Percentiles rank a stretch among this genome's conserved stretches.
Conservation (phyloP, 441 rosid genomes). For the Gossypium armourianum region DNA sequence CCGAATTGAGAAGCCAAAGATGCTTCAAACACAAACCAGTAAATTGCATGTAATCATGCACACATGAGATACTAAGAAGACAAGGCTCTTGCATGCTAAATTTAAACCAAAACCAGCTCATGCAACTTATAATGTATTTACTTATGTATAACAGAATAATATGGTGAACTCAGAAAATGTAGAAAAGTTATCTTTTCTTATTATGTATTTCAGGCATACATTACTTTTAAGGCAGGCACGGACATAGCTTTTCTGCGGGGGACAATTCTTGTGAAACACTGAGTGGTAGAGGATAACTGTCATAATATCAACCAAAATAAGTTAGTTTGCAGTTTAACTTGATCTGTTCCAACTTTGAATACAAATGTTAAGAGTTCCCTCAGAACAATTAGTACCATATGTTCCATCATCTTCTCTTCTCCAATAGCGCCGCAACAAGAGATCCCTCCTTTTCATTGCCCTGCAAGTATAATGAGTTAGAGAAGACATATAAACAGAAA, state of each 20-base stretch:
- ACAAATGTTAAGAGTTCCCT: slow-evolving; percentile 13
- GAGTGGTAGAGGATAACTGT: slow-evolving; percentile 91
- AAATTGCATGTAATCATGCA: neutral
- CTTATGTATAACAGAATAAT: neutral
- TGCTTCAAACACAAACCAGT: slow-evolving; percentile 1
- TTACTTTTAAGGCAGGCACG: slow-evolving; percentile 99
- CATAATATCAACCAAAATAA: slow-evolving; percentile 17
- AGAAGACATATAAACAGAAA: slow-evolving; percentile 18
- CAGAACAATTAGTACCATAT: slow-evolving; percentile 46
- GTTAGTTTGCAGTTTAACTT: slow-evolving; percentile 18
- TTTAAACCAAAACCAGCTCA: neutral
- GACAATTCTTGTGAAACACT: slow-evolving; percentile 86
- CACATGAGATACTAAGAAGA: neutral
- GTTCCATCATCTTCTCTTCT: slow-evolving; percentile 97
- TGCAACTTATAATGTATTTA: slow-evolving; percentile 5
- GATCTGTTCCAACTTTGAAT: neutral
- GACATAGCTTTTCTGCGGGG: slow-evolving; percentile 63
- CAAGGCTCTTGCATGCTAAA: neutral
- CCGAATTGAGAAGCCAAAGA: neutral
- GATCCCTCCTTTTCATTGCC: slow-evolving; percentile 82
- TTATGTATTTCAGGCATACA: slow-evolving; percentile 49
- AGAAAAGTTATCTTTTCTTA: slow-evolving; percentile 15
- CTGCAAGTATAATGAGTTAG: slow-evolving; percentile 30
- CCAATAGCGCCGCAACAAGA: slow-evolving; percentile 82
- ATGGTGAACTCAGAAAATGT: neutral